A percentile compares a stretch with the other conserved stretches of the same genome.
Evolutionary conservation across 306 rosid genomes (phyloP).

Genomic region (Psophocarpus tetragonolobus): DNA sequence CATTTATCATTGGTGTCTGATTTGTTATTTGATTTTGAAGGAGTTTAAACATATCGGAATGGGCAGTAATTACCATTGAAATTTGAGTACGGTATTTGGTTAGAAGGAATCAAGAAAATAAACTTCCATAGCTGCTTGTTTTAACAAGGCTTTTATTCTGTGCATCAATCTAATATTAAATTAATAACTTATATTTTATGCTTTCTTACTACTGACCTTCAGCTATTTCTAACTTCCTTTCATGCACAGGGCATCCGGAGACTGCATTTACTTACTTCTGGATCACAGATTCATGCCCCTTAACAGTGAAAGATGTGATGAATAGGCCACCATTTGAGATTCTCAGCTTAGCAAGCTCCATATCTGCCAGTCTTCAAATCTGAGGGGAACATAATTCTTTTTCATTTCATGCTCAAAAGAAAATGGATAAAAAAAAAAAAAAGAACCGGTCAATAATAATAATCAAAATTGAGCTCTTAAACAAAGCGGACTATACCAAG

Average conservation of each 20-base stretch:
- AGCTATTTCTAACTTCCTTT: neutral
- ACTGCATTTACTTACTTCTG: conserved; percentile 79
- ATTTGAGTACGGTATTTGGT: neutral
- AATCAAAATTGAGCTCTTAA: conserved; percentile 18
- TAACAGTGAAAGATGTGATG: conserved; percentile 73
- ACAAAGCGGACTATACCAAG: conserved; percentile 25
- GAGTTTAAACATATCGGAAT: neutral
- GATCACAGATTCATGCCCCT: conserved; percentile 95
- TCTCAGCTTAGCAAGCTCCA: conserved; percentile 83
- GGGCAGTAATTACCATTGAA: neutral
- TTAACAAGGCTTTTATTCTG: neutral
- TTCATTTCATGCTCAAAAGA: conserved; percentile 20
- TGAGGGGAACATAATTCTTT: conserved; percentile 35
- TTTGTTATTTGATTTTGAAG: neutral
- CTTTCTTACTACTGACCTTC: neutral
- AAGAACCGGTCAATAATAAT: conserved; percentile 9
- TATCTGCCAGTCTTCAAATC: conserved; percentile 75
- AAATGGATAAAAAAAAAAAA: conserved; percentile 15
- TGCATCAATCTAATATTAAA: neutral
- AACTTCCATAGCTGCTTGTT: neutral
- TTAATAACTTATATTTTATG: neutral
- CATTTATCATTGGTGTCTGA: neutral
- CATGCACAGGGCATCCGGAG: conserved; percentile 69
- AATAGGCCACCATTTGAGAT: conserved; percentile 80
- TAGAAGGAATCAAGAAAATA: neutral